Conservation (phyloP, 768 basidiomycete species). For the Tricholomella constricta region DNA sequence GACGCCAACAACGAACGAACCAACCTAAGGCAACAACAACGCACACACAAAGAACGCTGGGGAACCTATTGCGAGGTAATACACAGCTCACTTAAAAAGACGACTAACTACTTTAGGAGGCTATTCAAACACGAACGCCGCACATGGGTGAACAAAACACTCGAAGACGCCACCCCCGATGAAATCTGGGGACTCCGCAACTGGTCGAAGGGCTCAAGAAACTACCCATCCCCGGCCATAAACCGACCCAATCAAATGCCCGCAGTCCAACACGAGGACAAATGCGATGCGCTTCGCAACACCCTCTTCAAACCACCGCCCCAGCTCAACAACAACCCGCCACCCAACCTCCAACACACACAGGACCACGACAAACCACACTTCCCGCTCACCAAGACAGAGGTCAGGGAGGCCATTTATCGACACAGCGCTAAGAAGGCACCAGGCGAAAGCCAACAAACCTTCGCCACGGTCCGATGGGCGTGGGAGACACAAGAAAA, state of each 20-base stretch:
- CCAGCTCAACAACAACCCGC: background rate
- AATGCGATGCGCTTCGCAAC: background rate
- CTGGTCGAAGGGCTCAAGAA: conserved; percentile 24
- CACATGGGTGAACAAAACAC: background rate
- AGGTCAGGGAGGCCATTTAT: conserved; percentile 1
- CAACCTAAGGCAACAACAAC: background rate
- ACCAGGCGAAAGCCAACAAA: conserved; percentile 24
- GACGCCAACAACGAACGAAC: background rate
- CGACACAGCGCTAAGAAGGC: conserved; percentile 8
- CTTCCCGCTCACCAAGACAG: conserved; percentile 11
- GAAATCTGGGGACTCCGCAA: conserved; percentile 25
- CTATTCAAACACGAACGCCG: background rate
- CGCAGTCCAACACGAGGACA: conserved; percentile 3
- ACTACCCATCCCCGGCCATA: conserved; percentile 29
- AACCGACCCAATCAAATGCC: background rate
- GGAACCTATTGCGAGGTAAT: background rate
- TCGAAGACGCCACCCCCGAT: conserved; percentile 16
- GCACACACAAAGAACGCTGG: background rate
- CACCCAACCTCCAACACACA: too few species aligned
- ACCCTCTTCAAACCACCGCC: background rate
- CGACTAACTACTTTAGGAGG: conserved; percentile 5
- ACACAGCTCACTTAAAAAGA: background rate
- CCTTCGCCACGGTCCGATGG: conserved; percentile 27
- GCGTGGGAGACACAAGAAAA: conserved; percentile 16
- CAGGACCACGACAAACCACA: background rate